These are phyloP conservation scores for Sphagnum tenellum DNA, from an alignment of 225 moss, liverwort and hornwort genomes.

Conservation along the genomic window DNA sequence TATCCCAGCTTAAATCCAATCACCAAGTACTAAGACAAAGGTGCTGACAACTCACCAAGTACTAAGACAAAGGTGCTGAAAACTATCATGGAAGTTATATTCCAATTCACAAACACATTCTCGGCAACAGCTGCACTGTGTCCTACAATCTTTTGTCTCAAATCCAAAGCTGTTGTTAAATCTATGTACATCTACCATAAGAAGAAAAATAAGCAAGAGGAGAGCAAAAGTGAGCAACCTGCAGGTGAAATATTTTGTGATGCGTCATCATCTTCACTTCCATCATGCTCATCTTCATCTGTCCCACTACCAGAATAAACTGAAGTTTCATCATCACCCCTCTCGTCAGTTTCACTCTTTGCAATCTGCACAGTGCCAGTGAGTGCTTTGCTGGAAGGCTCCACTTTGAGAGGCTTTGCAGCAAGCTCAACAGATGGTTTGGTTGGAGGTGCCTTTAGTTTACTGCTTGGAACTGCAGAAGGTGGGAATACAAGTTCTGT, in stretches of 20 bases:
- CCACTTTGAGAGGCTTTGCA: constrained; percentile 11
- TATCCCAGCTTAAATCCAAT: too few species aligned
- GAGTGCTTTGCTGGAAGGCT: constrained; percentile 15
- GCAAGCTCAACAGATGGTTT: constrained; percentile 13
- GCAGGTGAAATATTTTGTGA: constrained; percentile 16
- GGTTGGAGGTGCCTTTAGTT: constrained; percentile 12
- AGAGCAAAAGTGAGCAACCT: constrained; percentile 8
- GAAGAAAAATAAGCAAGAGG: constrained; percentile 1
- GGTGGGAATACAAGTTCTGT: constrained; percentile 31
- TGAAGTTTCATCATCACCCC: constrained; percentile 22
- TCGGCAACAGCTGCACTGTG: too few species aligned
- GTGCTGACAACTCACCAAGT: too few species aligned
- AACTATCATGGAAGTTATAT: too few species aligned
- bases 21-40: too few species aligned
- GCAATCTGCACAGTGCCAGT: constrained; percentile 10
- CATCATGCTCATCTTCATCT: constrained; percentile 30
- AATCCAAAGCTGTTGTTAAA: background rate
- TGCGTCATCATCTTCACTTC: constrained; percentile 23
- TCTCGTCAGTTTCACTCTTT: constrained; percentile 27
- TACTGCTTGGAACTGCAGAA: constrained; percentile 32
- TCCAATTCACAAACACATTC: too few species aligned
- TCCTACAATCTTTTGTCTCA: too few species aligned
- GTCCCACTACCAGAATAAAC: constrained; percentile 41
- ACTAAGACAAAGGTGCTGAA: too few species aligned
- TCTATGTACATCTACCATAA: too few species aligned